phyloP scores from a whole-genome alignment of 2,329 filamentous ascomycete species.

The Xylaria hypoxylon region DNA sequence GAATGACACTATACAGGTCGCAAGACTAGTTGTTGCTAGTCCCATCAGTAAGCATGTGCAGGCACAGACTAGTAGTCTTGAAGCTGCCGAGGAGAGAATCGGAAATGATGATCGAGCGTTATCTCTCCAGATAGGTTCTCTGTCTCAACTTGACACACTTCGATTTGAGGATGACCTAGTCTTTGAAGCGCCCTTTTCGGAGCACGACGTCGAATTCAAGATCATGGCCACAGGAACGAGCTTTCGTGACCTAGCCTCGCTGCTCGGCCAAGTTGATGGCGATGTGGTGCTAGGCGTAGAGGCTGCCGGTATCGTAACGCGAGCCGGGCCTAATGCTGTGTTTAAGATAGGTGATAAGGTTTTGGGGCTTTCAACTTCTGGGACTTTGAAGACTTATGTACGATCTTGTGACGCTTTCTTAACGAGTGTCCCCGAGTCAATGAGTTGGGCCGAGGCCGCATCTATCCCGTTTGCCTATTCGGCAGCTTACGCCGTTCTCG shows the following conservation, averaged over 20 bases:
- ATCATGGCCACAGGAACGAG: slow-evolving; percentile 40
- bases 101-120: slow-evolving; percentile 12
- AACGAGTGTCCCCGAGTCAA: slow-evolving; percentile 35
- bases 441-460: slow-evolving; percentile 41
- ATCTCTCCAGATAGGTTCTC: slow-evolving; percentile 33
- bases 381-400: slow-evolving; percentile 42
- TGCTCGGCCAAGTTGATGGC: slow-evolving; percentile 33
- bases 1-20: slow-evolving; percentile 30
- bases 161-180: slow-evolving; percentile 41
- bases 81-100: slow-evolving; percentile 17
- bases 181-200: slow-evolving; percentile 25
- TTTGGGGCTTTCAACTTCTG: slow-evolving; percentile 41
- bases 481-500: slow-evolving; percentile 42
- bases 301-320: slow-evolving; percentile 42
- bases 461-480: slow-evolving; percentile 42
- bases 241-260: slow-evolving; percentile 37
- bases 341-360: slow-evolving; percentile 42
- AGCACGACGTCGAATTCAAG: slow-evolving; percentile 44
- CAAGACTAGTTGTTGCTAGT: slow-evolving; percentile 39
- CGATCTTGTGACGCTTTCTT: slow-evolving; percentile 39
- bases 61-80: slow-evolving; percentile 18
- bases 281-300: slow-evolving; percentile 37
- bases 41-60: slow-evolving; percentile 39
- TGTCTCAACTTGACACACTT: slow-evolving; percentile 41
- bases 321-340: slow-evolving; percentile 31